These are phyloP conservation scores for Wickerhamiella slavikovae DNA, from an alignment of 805 yeast species.

Conservation along the genomic window DNA sequence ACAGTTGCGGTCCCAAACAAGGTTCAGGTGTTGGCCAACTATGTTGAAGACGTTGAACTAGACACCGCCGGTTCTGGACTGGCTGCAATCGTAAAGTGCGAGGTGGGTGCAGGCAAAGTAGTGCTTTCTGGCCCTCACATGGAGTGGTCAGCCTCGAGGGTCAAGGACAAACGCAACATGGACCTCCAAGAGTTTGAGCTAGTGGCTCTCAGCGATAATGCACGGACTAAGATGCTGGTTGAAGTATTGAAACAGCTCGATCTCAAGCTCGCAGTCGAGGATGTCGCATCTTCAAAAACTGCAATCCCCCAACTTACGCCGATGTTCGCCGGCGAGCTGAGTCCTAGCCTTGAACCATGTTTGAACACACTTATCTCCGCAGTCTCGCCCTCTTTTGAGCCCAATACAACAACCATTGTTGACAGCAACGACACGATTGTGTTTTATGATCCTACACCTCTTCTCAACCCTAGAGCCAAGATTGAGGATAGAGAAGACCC, in stretches of 20 bases:
- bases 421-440: conserved; percentile 39
- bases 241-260: conserved; percentile 40
- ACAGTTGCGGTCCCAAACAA: no score
- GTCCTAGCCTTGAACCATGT: no score
- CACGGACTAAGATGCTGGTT: conserved; percentile 36
- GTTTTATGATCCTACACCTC: conserved; percentile 12
- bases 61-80: conserved; percentile 16
- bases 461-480: no score
- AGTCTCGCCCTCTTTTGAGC: conserved; percentile 18
- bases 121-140: conserved; percentile 78
- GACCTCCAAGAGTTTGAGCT: conserved; percentile 20
- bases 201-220: conserved; percentile 24
- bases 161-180: conserved; percentile 16
- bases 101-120: conserved; percentile 55
- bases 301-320: conserved; percentile 42
- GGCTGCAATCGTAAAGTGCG: conserved; percentile 58
- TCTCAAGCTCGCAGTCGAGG: conserved; percentile 48
- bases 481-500: no score
- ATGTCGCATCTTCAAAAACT: conserved; percentile 22
- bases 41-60: conserved; percentile 35
- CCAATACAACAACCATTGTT: conserved; percentile 14
- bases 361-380: conserved; percentile 6
- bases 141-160: conserved; percentile 44
- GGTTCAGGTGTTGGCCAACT: conserved; percentile 58
- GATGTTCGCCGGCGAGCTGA: conserved; percentile 19